Conservation (phyloP, 805 yeast genomes). For the Monosporozyma yasuniensis region DNA sequence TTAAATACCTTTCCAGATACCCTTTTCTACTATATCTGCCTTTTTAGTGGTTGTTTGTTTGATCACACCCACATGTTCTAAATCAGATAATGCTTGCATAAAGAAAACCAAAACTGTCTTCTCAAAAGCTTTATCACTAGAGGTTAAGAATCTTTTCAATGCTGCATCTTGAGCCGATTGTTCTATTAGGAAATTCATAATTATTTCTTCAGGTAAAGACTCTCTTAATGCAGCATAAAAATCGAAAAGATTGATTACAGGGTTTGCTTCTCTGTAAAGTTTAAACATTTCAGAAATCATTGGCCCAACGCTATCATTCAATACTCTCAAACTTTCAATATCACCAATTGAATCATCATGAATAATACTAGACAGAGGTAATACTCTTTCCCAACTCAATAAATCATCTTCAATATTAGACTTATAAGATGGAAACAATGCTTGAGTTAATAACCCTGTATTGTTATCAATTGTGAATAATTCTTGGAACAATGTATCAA, state of each 20-base stretch:
- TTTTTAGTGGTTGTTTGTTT: slow-evolving; percentile 42
- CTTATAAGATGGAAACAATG: slow-evolving; percentile 26
- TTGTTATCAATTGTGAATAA: slow-evolving; percentile 28
- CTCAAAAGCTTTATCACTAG: slow-evolving; percentile 42
- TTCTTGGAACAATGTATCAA: slow-evolving; percentile 29
- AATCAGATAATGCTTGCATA: slow-evolving; percentile 61
- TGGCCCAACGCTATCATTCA: slow-evolving; percentile 40
- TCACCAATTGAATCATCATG: slow-evolving; percentile 8
- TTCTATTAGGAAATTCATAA: slow-evolving; percentile 19
- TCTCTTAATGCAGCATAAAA: slow-evolving; percentile 54
- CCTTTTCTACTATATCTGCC: slow-evolving; percentile 25
- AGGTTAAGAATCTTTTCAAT: slow-evolving; percentile 18
- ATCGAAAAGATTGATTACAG: slow-evolving; percentile 57
- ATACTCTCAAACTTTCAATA: slow-evolving; percentile 13
- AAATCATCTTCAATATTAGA: slow-evolving; percentile 27
- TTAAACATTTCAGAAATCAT: slow-evolving; percentile 50
- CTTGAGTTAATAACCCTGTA: slow-evolving; percentile 25
- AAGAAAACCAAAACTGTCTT: slow-evolving; percentile 61
- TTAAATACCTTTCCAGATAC: slow-evolving; percentile 30
- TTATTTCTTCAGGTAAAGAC: slow-evolving; percentile 32
- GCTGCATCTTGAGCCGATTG: slow-evolving; percentile 22
- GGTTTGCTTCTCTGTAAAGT: slow-evolving; percentile 71
- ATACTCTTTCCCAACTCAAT: slow-evolving; percentile 24
- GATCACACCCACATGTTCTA: slow-evolving; percentile 59
- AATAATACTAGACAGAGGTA: slow-evolving; percentile 10